Evolutionary conservation across 768 basidiomycete genomes (phyloP), one percentile per base, ranked within the genome.

Genomic region (Pseudohyphozyma bogoriensis): DNA sequence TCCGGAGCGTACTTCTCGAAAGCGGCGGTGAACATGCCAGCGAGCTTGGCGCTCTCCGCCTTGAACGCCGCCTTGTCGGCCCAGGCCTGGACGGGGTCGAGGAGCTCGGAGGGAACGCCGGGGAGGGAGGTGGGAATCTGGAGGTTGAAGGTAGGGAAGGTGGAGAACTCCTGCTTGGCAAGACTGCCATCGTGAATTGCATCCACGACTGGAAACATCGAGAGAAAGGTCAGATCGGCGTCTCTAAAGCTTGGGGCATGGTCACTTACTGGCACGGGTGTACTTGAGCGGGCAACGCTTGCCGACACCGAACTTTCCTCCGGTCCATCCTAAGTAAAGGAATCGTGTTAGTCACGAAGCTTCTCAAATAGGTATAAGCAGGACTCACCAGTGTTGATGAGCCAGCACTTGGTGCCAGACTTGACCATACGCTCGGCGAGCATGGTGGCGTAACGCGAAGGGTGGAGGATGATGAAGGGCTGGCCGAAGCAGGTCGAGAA

Each of bases 401-500:
- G 80, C 89, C 90, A 99, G 79, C 92, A 95, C 75, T 90, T 76
- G 69, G 91, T 90, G 57, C 87, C 81, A 78, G 87, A 79, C 75
- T 84, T 82, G 59, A 84, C 76, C 92, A 99, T 97, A 70, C 87
- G 83, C 67, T 89, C 85, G 0, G 93, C 90, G 68, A 99, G 80
- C 95, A 99, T 99, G 75, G 85, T 81, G 44, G 95, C 93, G 75
- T 99, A 99, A 64, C 91, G 86, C 37, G 44, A 62, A 28, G 42
- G 49, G 76, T 95, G 93, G 58, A 95, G 87, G 68, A 96, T 85
- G 73, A 99, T 96, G 82, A 99, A 97, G n/a, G 95, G 95, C 44
- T 39, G 92, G 90, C 86, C 87, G 82, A 96, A 99, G 77, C 95
- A 97, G 35, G 92, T 96, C 24, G 91, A 95, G 82, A 99, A 99